Conservation (phyloP, 257 asterid genomes). For the Gentiana straminea region DNA sequence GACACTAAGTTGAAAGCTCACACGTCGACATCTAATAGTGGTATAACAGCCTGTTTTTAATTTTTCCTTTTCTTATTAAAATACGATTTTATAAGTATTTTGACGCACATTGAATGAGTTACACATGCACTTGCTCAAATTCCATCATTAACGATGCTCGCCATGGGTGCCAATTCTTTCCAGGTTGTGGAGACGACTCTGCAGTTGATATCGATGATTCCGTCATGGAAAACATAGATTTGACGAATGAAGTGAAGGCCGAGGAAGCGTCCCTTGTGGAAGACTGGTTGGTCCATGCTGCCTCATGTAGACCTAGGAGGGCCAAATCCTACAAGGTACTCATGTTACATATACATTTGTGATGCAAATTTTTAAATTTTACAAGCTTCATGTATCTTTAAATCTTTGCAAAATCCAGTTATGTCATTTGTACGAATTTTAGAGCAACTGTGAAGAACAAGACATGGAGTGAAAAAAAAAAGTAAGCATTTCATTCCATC, state of each 20-base stretch:
- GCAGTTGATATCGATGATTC: conserved; percentile 21
- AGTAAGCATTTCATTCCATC: no score
- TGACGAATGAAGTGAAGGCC: conserved; percentile 28
- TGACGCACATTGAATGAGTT: no score
- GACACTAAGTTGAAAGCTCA: conserved; percentile 11
- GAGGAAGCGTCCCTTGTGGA: conserved; percentile 19
- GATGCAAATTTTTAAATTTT: background rate
- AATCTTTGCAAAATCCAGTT: background rate
- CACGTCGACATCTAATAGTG: background rate
- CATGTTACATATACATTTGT: background rate
- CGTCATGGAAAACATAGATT: conserved; percentile 49
- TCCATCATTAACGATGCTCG: background rate
- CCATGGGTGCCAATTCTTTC: conserved; percentile 3
- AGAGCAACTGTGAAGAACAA: no score
- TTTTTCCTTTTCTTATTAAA: background rate
- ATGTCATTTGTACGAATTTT: background rate
- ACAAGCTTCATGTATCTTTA: background rate
- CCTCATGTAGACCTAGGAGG: conserved; percentile 31
- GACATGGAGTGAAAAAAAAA: no score
- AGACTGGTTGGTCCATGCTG: conserved; percentile 13
- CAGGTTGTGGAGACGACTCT: conserved; percentile 22
- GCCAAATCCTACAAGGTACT: conserved; percentile 61
- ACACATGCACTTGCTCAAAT: background rate
- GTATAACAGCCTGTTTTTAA: background rate
- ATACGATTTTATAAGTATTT: background rate